Evolutionary conservation across 192 early-diverging fungal species (phyloP), one percentile per base, ranked within the genome.

Genomic region (Diversispora epigaea): DNA sequence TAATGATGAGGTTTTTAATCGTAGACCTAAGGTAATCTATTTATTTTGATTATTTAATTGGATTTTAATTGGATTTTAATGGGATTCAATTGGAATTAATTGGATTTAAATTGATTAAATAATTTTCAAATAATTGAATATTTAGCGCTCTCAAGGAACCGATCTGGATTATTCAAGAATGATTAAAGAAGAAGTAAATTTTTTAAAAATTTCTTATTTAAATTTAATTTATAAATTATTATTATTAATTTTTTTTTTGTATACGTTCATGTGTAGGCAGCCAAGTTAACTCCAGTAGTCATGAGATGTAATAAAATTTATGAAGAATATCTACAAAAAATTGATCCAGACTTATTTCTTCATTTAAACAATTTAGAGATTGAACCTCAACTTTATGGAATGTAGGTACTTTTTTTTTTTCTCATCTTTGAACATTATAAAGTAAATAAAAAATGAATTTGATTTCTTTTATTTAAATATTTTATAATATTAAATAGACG

Each of bases 351-450:
- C 25, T 84, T 97, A 25, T 91, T 86, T 45, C 54, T 76, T n/a
- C 93, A 94, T 70, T 73, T 98, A 57, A 85, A 82, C 58, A 74
- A 73, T 32, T 85, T 94, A 62, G 87, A 88, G 8, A 94, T 98
- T 54, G 95, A 98, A 77, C 96, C 96, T 15, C 96, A 98, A 78
- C 83, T 98, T 15, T 98, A 93, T 85, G 96, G 93, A 55, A 88
- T 97, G 90, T 89, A 88, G 71, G 89, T 80, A 4, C 47, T 55
- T 67, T 7, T 4, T 21, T 45, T 15, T 47, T 19, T 47, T 47
- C 25, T 2, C 25, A 32, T 32, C 25, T 32, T 32, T 32, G 25
- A 32, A 32, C 25, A 2, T 32, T 32, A 32, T 32, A 32, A 32
- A 32, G 25, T 32, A 32, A 32, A 32, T 1, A 32, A 32, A 32